phyloP scores from a whole-genome alignment of 78 protist species.

The Dictyostelium capitatum region DNA sequence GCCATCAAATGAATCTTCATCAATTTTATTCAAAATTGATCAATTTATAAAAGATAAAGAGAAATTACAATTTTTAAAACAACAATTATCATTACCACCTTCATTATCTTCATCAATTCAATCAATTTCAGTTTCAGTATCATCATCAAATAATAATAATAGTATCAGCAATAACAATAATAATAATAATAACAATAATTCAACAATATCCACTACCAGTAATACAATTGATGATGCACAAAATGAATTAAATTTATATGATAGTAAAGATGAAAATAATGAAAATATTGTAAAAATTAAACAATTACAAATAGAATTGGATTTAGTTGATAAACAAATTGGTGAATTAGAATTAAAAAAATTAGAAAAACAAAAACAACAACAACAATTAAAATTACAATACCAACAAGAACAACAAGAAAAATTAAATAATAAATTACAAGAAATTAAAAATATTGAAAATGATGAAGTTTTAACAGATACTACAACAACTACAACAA shows the following conservation, averaged over 20 bases:
- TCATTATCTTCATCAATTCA: background rate
- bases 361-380: background rate
- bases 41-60: conserved; percentile 46
- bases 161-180: background rate
- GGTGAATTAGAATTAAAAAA: no score
- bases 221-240: background rate
- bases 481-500: background rate
- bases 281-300: background rate
- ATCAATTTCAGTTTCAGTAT: background rate
- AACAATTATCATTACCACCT: background rate
- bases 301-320: background rate
- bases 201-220: background rate
- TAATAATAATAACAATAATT: background rate
- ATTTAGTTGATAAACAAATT: conserved; percentile 1
- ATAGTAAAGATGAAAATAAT: background rate
- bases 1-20: conserved; percentile 6
- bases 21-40: background rate
- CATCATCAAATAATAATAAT: background rate
- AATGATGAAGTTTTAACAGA: background rate
- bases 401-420: background rate
- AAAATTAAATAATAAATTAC: background rate
- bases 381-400: background rate
- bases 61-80: background rate
- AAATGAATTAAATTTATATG: background rate
- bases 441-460: background rate